These are phyloP conservation scores for Cornus suecica DNA, from an alignment of 148 eudicot species.

Conservation along the genomic window DNA sequence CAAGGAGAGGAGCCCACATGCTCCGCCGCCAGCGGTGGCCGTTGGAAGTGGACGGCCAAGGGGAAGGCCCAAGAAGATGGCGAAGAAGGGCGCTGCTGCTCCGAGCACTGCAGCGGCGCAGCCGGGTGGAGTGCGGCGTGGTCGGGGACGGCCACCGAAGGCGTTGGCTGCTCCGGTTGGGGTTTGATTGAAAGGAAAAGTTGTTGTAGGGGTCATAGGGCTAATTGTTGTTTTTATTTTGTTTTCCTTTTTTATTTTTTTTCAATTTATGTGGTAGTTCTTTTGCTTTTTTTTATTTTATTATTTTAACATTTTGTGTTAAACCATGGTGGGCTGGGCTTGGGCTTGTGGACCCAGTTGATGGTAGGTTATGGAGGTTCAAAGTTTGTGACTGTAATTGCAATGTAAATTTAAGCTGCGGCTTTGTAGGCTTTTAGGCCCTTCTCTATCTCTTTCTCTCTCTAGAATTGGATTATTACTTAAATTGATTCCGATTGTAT, in stretches of 20 bases:
- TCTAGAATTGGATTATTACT: not conserved
- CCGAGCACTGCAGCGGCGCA: slow-evolving; percentile 27
- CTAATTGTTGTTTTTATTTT: slow-evolving; percentile 18
- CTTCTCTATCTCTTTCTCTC: not conserved
- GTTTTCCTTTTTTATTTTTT: not conserved
- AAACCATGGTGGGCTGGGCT: not conserved
- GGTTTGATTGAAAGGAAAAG: slow-evolving; percentile 21
- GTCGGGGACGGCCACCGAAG: slow-evolving; percentile 48
- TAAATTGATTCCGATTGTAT: not conserved
- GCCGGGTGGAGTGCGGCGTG: slow-evolving; percentile 26
- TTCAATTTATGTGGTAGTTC: not conserved
- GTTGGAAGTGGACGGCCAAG: slow-evolving; percentile 26
- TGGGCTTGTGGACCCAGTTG: not conserved
- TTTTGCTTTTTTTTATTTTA: not conserved
- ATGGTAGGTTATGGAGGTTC: not conserved
- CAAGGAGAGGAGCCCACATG: slow-evolving; percentile 29
- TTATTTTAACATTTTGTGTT: not conserved
- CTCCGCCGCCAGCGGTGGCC: slow-evolving; percentile 24
- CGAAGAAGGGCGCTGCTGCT: slow-evolving; percentile 11
- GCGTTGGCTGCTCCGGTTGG: slow-evolving; percentile 20
- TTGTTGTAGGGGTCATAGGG: slow-evolving; percentile 22
- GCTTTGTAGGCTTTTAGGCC: slow-evolving; percentile 6
- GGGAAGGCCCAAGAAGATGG: slow-evolving; percentile 54
- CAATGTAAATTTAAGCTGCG: slow-evolving; percentile 12
- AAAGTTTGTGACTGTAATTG: slow-evolving; percentile 15